Conservation (phyloP, 805 yeast genomes). For the Suhomyces sp. region DNA sequence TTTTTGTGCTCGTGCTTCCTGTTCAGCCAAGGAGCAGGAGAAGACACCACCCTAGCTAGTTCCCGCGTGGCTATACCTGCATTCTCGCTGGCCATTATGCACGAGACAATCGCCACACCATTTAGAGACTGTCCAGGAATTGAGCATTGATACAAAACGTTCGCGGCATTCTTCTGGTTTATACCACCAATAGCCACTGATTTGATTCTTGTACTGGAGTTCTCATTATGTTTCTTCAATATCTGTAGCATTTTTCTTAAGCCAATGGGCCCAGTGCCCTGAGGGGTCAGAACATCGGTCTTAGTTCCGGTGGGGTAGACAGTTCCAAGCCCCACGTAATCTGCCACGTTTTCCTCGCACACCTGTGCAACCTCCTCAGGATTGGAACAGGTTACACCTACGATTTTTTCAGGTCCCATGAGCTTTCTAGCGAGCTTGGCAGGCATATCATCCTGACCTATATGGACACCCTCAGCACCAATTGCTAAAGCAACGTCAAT, state of each 20-base stretch:
- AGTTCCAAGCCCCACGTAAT: slow-evolving; percentile 85
- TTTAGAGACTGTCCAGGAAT: slow-evolving; percentile 50
- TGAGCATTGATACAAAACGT: slow-evolving; percentile 52
- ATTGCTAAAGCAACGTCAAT: slow-evolving; percentile 87
- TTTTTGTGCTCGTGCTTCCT: background rate
- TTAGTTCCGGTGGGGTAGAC: slow-evolving; percentile 75
- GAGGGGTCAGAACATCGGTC: slow-evolving; percentile 49
- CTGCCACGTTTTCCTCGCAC: slow-evolving; percentile 50
- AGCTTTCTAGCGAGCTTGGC: slow-evolving; percentile 55
- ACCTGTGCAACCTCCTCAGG: slow-evolving; percentile 55
- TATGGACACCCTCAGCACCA: slow-evolving; percentile 89
- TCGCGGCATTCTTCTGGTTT: slow-evolving; percentile 57
- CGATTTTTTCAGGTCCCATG: slow-evolving; percentile 69
- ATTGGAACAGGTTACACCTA: slow-evolving; percentile 74
- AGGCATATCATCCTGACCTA: slow-evolving; percentile 88
- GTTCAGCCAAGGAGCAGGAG: slow-evolving; percentile 13
- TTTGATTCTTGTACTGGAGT: slow-evolving; percentile 37
- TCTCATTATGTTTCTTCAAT: slow-evolving; percentile 28
- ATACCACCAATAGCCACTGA: slow-evolving; percentile 84
- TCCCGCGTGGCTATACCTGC: slow-evolving; percentile 51
- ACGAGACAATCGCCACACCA: slow-evolving; percentile 90
- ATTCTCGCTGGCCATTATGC: slow-evolving; percentile 64
- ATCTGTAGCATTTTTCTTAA: slow-evolving; percentile 51
- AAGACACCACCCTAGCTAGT: slow-evolving; percentile 28
- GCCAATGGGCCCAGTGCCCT: slow-evolving; percentile 61